Evolutionary conservation across 75 land plant species (phyloP).

Genomic region (Picea glauca): DNA sequence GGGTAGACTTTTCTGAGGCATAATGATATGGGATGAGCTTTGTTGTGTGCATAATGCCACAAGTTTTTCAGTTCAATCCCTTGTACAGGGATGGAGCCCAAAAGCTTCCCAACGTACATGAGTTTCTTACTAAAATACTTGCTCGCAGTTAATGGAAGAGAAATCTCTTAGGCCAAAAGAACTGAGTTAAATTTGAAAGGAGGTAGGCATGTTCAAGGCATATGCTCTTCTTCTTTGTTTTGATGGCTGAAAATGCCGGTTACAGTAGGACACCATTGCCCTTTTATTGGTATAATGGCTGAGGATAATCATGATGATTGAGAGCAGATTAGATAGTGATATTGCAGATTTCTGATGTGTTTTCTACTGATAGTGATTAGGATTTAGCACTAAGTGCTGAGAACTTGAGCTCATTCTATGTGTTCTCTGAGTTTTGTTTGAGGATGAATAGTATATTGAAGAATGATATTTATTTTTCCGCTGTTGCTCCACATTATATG

Average conservation of each 20-base stretch:
- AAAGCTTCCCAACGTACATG: neutral
- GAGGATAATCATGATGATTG: neutral
- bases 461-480: no score
- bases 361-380: conserved; percentile 7
- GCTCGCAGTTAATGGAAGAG: no score
- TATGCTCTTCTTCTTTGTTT: neutral
- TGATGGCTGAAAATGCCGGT: no score
- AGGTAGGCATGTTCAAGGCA: conserved; percentile 3
- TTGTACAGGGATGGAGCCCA: neutral
- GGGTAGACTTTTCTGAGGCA: neutral
- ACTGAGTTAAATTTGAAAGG: neutral
- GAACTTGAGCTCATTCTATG: conserved; percentile 1
- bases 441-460: neutral
- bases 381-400: no score
- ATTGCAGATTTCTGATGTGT: conserved; percentile 6
- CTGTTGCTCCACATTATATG: no score
- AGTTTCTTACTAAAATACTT: neutral
- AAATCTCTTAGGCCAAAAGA: no score
- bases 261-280: no score
- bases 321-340: neutral
- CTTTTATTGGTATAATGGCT: neutral
- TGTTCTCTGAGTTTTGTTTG: conserved; percentile 1
- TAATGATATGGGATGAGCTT: neutral
- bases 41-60: no score
- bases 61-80: no score